Evolutionary conservation across 78 protist species (phyloP).

Genomic region (Dictyostelium capitatum): DNA sequence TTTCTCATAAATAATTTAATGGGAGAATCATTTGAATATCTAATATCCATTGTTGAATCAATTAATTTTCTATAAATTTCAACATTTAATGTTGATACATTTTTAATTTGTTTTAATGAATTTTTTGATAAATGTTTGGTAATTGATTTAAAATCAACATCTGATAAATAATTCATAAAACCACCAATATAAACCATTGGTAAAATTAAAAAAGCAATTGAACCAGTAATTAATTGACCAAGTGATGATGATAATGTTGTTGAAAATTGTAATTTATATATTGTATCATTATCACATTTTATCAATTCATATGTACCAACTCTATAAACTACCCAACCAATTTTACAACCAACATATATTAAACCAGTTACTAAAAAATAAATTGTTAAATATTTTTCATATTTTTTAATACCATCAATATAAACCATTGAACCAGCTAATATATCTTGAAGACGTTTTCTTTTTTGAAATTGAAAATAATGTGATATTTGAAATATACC

Average conservation of each 20-base stretch:
- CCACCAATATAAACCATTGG: neutral
- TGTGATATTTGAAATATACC: neutral
- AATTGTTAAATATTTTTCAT: neutral
- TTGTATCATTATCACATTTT: neutral
- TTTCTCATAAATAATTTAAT: neutral
- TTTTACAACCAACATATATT: neutral
- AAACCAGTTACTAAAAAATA: neutral
- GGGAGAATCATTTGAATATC: neutral
- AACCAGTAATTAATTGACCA: neutral
- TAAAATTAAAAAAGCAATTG: neutral
- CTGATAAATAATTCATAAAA: neutral
- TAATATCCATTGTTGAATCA: neutral
- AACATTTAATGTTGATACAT: neutral
- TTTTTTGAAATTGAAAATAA: constrained; percentile 12
- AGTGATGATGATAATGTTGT: neutral
- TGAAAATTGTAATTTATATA: neutral
- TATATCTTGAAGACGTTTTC: constrained; percentile 17
- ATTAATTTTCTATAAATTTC: neutral
- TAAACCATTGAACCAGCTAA: neutral
- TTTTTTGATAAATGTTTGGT: neutral
- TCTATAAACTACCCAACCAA: neutral
- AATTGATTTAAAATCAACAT: constrained; percentile 8
- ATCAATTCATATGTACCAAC: neutral
- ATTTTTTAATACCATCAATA: neutral
- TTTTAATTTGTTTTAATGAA: neutral